Conservation (phyloP, 2,329 filamentous ascomycete species). For the Pseudophaeomoniella oleicola region DNA sequence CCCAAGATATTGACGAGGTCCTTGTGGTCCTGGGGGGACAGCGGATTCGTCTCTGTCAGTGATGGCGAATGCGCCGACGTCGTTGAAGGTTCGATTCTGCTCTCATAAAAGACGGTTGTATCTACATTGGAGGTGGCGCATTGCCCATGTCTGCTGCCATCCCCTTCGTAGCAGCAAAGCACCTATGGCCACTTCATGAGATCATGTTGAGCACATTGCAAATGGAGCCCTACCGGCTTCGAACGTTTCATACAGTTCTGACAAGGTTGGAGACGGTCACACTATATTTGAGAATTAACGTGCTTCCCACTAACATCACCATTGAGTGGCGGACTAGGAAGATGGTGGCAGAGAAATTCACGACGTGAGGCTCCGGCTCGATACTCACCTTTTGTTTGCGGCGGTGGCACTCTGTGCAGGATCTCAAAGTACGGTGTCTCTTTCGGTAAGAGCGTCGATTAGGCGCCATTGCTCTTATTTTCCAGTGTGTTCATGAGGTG, state of each 20-base stretch:
- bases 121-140: too few relatives aligned
- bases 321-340: too few relatives aligned
- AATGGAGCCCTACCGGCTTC: slow-evolving; percentile 5
- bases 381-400: slow-evolving; percentile 10
- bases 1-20: slow-evolving; percentile 5
- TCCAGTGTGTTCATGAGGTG: too few relatives aligned
- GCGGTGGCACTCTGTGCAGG: slow-evolving; percentile 9
- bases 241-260: slow-evolving; percentile 10
- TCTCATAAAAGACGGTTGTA: too few relatives aligned
- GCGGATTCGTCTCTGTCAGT: neutral
- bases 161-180: slow-evolving; percentile 10
- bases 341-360: too few relatives aligned
- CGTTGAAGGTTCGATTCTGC: slow-evolving; percentile 2
- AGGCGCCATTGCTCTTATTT: too few relatives aligned
- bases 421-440: too few relatives aligned
- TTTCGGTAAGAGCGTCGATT: too few relatives aligned
- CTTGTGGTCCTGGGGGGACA: neutral
- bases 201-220: neutral
- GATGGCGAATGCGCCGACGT: slow-evolving; percentile 1
- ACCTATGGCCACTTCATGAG: slow-evolving; percentile 3
- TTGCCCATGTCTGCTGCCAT: too few relatives aligned
- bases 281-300: slow-evolving; percentile 6
- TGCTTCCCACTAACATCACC: too few relatives aligned
- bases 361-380: neutral
- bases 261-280: slow-evolving; percentile 9